Evolutionary conservation across 2,329 filamentous ascomycete genomes (phyloP).

Genomic region (Epichloe hybrida): DNA sequence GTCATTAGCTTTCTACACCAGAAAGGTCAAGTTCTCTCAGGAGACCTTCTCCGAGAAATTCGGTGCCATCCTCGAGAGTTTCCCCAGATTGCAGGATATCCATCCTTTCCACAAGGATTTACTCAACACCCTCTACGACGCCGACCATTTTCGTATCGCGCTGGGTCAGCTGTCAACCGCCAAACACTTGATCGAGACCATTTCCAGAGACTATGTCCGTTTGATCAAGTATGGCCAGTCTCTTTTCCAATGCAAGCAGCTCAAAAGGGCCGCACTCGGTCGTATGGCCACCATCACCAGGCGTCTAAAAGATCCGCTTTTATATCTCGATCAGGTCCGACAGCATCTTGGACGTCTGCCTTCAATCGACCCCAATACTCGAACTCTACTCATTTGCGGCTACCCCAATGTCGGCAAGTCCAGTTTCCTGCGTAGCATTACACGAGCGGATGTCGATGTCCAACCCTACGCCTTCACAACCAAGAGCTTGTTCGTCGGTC

Average conservation of each 20-base stretch:
- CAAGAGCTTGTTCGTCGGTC: conserved; percentile 91
- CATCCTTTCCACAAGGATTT: conserved; percentile 76
- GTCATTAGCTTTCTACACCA: conserved; percentile 67
- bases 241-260: conserved; percentile 97
- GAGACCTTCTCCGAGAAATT: conserved; percentile 97
- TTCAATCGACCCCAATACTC: conserved; percentile 94
- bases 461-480: conserved; percentile 98
- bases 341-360: conserved; percentile 96
- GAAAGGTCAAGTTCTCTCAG: conserved; percentile 96
- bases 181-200: conserved; percentile 92
- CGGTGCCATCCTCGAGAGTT: conserved; percentile 76
- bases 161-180: conserved; percentile 92
- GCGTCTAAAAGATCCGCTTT: conserved; percentile 82
- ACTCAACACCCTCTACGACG: conserved; percentile 96
- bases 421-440: conserved; percentile 85
- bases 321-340: conserved; percentile 83
- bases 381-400: conserved; percentile 89
- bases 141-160: conserved; percentile 93
- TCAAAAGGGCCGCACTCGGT: conserved; percentile 93
- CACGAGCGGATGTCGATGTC: conserved; percentile 87
- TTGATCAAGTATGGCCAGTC: conserved; percentile 87
- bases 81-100: conserved; percentile 85
- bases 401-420: conserved; percentile 98
- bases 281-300: conserved; percentile 97
- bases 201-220: conserved; percentile 89